Conservation (phyloP, 2,329 filamentous ascomycete genomes). For the Ceratocystis cubensis region DNA sequence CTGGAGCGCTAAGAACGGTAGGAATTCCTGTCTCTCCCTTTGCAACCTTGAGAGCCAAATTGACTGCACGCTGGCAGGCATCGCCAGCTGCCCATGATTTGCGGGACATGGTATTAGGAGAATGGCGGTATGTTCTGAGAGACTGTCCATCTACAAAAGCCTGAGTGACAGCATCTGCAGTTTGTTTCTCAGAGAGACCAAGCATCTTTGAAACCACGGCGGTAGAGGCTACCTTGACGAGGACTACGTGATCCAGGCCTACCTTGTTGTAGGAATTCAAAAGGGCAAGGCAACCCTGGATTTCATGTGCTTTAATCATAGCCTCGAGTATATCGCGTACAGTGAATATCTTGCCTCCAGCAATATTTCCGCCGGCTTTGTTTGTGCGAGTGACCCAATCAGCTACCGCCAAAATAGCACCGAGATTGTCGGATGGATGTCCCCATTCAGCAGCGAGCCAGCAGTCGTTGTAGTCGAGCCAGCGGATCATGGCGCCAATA, state of each 20-base stretch:
- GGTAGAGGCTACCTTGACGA: conserved; percentile 93
- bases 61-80: conserved; percentile 89
- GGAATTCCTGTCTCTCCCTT: conserved; percentile 85
- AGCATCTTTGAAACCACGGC: conserved; percentile 94
- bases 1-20: conserved; percentile 81
- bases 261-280: conserved; percentile 99
- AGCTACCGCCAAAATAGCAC: conserved; percentile 88
- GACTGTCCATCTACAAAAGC: conserved; percentile 96
- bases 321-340: conserved; percentile 84
- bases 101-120: conserved; percentile 97
- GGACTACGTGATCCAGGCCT: conserved; percentile 89
- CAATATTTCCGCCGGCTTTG: conserved; percentile 62
- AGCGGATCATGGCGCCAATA: conserved; percentile 96
- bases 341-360: conserved; percentile 77
- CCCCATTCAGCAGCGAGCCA: conserved; percentile 99
- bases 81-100: conserved; percentile 99
- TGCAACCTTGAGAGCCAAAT: conserved; percentile 78
- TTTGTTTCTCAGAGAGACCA: conserved; percentile 77
- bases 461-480: conserved; percentile 99
- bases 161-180: conserved; percentile 88
- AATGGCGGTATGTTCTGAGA: conserved; percentile 91
- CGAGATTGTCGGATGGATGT: conserved; percentile 94
- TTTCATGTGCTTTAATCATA: conserved; percentile 99
- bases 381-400: conserved; percentile 95
- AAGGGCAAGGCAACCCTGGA: conserved; percentile 90